phyloP scores from a whole-genome alignment of 805 yeast species.

The Nakazawaea sp. region DNA sequence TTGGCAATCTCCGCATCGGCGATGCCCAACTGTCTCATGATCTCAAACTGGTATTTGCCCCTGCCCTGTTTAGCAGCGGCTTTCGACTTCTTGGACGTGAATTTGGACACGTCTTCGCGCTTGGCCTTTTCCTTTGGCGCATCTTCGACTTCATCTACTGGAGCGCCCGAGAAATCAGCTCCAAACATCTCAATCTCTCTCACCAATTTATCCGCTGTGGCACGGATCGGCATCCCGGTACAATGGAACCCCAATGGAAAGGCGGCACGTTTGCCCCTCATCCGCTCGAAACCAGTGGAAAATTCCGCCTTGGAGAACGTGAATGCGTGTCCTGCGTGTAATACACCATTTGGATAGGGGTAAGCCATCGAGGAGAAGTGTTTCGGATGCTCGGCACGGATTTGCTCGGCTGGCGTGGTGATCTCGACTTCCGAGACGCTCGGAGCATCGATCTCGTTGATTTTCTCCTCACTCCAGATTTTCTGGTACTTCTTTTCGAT shows the following conservation, averaged over 20 bases:
- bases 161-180: conserved; percentile 61
- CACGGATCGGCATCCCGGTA: conserved; percentile 97
- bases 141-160: conserved; percentile 44
- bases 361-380: conserved; percentile 93
- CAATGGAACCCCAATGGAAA: conserved; percentile 98
- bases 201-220: conserved; percentile 90
- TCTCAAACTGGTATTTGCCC: conserved; percentile 91
- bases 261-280: conserved; percentile 86
- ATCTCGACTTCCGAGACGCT: conserved; percentile 54
- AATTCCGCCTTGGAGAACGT: conserved; percentile 92
- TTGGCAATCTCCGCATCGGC: conserved; percentile 74
- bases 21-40: conserved; percentile 92
- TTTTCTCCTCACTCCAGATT: conserved; percentile 80
- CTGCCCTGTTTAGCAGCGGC: conserved; percentile 92
- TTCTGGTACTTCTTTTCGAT: conserved; percentile 86
- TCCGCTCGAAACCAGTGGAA: conserved; percentile 88
- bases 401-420: conserved; percentile 53
- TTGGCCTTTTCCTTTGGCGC: conserved; percentile 26
- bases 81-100: conserved; percentile 88
- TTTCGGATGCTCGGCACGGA: conserved; percentile 78
- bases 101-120: conserved; percentile 80
- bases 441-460: conserved; percentile 88
- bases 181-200: conserved; percentile 94
- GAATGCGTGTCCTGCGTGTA: conserved; percentile 97
- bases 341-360: conserved; percentile 98